Percentiles rank a stretch among this genome's conserved stretches.
Evolutionary conservation across 2,329 filamentous ascomycete species (phyloP).

Genomic region (Chaetomium sp.): DNA sequence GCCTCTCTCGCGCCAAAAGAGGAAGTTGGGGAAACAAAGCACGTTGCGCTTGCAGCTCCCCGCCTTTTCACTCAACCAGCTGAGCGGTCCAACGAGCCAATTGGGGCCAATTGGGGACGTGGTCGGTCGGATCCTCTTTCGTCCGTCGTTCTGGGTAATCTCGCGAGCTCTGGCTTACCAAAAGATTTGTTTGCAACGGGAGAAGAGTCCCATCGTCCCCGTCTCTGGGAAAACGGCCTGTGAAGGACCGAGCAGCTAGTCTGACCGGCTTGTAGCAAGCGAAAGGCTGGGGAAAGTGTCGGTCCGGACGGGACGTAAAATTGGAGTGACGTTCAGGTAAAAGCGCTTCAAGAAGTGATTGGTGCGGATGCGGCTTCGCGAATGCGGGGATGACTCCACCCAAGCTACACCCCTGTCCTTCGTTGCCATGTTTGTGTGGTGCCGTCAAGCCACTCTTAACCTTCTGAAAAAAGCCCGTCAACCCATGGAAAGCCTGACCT

Average conservation of each 20-base stretch:
- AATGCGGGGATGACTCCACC: conserved; percentile 5
- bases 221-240: no score
- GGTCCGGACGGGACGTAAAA: neutral
- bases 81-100: neutral
- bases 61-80: neutral
- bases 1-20: neutral
- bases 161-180: no score
- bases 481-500: neutral
- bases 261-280: no score
- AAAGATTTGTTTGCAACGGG: no score
- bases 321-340: neutral
- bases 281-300: no score
- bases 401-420: neutral
- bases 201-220: no score
- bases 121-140: no score
- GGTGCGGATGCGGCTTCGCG: conserved; percentile 2
- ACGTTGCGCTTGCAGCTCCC: neutral
- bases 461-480: no score
- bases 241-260: no score
- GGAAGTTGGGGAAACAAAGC: conserved; percentile 5
- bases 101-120: neutral
- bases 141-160: no score
- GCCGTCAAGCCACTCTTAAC: no score
- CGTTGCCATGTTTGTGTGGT: no score
- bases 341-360: neutral